phyloP scores from a whole-genome alignment of 805 yeast species.

The Ogataea trehaloabstinens region DNA sequence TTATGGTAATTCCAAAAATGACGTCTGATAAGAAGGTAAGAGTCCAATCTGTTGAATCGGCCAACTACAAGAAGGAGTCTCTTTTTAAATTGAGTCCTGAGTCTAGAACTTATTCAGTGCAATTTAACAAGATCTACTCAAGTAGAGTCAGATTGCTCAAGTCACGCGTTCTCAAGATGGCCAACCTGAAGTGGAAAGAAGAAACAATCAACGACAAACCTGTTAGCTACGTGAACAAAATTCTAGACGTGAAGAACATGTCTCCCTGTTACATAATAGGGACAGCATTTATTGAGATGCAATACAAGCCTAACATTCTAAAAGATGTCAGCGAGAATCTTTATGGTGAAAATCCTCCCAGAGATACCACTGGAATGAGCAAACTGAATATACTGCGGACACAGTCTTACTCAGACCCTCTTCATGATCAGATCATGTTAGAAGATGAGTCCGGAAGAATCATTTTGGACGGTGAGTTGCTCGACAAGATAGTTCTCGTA shows the following conservation, averaged over 20 bases:
- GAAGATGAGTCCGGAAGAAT: conserved; percentile 96
- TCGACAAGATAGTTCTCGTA: conserved; percentile 62
- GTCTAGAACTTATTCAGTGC: conserved; percentile 47
- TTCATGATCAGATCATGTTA: conserved; percentile 60
- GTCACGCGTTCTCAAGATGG: conserved; percentile 44
- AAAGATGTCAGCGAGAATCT: conserved; percentile 68
- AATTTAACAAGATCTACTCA: conserved; percentile 57
- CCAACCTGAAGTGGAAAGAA: conserved; percentile 39
- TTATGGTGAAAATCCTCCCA: conserved; percentile 47
- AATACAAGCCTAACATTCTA: conserved; percentile 79
- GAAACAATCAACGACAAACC: conserved; percentile 36
- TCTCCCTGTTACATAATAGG: conserved; percentile 82
- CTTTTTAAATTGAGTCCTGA: conserved; percentile 15
- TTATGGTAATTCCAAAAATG: conserved; percentile 14
- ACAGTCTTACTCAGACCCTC: conserved; percentile 52
- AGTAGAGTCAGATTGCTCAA: conserved; percentile 48
- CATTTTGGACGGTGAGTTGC: conserved; percentile 59
- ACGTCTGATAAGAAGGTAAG: conserved; percentile 23
- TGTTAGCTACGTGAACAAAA: conserved; percentile 39
- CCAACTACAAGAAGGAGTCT: conserved; percentile 8
- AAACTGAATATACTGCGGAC: conserved; percentile 30
- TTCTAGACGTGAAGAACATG: conserved; percentile 61
- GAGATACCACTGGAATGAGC: conserved; percentile 14
- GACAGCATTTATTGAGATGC: conserved; percentile 80
- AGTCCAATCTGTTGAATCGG: conserved; percentile 12